phyloP scores from a whole-genome alignment of 208 protist species.

The Acanthamoeba sp. region DNA sequence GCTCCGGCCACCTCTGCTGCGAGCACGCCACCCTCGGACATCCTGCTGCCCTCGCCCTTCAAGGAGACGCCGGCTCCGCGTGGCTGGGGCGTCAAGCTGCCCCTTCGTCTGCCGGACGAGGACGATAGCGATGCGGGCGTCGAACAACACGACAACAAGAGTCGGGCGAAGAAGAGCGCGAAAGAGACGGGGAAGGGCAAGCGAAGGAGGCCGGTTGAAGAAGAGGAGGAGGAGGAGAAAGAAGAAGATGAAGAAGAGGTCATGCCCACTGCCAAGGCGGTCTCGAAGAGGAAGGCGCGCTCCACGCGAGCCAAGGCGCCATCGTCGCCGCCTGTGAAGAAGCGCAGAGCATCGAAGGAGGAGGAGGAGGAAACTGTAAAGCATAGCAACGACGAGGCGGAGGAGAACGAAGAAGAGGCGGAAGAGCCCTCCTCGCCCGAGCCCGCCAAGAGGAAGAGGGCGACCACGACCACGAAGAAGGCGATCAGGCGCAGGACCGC shows the following conservation, averaged over 20 bases:
- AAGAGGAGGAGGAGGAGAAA: neutral
- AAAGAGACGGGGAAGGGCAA: neutral
- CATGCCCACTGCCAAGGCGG: neutral
- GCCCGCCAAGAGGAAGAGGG: too few species aligned
- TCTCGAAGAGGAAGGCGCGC: neutral
- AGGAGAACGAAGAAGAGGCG: too few species aligned
- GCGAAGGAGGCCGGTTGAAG: neutral
- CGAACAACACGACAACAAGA: neutral
- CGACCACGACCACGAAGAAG: neutral
- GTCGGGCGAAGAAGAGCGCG: neutral
- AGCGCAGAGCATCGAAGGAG: too few species aligned
- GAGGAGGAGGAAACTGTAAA: too few species aligned
- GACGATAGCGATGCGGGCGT: neutral
- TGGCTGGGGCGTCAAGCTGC: conserved; percentile 8
- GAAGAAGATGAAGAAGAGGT: neutral
- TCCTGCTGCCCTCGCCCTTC: conserved; percentile 3
- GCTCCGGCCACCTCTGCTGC: neutral
- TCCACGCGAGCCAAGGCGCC: neutral
- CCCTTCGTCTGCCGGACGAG: neutral
- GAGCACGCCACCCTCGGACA: neutral
- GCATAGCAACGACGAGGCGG: too few species aligned
- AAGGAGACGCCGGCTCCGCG: neutral
- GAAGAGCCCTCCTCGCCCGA: too few species aligned
- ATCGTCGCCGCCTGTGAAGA: neutral
- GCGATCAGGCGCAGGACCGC: neutral